These are phyloP conservation scores for Rhynchospora tenuis DNA, from an alignment of 176 grass and related monocot genomes.

Conservation along the genomic window DNA sequence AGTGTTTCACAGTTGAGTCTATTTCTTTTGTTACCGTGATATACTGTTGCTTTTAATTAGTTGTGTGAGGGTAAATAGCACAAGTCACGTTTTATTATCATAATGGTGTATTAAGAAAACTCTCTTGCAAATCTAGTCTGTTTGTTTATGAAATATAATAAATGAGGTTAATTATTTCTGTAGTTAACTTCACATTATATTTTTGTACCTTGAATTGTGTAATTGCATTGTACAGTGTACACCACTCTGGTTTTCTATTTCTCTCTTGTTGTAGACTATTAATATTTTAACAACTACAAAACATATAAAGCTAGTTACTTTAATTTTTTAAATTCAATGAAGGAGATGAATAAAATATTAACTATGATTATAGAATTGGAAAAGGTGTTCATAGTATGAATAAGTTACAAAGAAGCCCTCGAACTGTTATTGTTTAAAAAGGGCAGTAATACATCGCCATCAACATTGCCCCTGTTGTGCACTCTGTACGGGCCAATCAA, in stretches of 20 bases:
- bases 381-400: background rate
- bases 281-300: background rate
- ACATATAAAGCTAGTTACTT: background rate
- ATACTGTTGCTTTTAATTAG: background rate
- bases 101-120: background rate
- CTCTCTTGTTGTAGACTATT: background rate
- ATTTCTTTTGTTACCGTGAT: background rate
- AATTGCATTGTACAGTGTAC: background rate
- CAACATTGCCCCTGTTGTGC: background rate
- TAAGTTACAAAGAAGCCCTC: background rate
- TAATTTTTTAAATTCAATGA: too few relatives aligned
- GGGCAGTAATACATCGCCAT: background rate
- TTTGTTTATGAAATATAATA: background rate
- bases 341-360: too few relatives aligned
- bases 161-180: background rate
- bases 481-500: background rate
- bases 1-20: background rate
- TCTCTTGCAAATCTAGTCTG: background rate
- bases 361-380: background rate
- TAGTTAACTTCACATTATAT: background rate
- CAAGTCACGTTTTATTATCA: background rate
- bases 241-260: background rate
- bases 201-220: background rate
- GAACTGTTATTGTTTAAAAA: background rate
- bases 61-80: background rate